phyloP scores from a whole-genome alignment of 257 asterid genomes.

The Solanum tarapatanum region DNA sequence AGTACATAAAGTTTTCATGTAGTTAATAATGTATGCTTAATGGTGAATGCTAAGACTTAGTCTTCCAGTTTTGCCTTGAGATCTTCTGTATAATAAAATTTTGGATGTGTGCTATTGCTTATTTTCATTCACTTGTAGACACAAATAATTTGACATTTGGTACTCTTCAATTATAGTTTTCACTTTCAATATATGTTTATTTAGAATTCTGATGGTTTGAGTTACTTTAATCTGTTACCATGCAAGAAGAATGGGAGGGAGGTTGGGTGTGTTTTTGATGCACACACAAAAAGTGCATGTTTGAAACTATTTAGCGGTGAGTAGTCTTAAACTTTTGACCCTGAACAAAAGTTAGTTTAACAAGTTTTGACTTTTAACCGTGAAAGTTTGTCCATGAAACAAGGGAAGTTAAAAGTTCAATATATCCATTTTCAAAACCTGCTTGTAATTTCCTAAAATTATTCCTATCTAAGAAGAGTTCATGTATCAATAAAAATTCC shows the following conservation, averaged over 20 bases:
- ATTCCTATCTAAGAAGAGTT: background rate
- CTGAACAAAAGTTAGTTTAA: background rate
- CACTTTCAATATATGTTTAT: background rate
- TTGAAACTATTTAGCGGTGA: background rate
- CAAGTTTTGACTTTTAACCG: background rate
- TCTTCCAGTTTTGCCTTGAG: conserved; percentile 1
- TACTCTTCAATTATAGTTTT: background rate
- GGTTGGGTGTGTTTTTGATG: background rate
- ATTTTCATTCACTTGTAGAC: background rate
- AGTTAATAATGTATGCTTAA: background rate
- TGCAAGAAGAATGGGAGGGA: background rate
- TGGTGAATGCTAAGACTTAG: background rate
- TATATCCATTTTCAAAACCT: background rate
- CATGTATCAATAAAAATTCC: background rate
- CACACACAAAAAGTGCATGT: background rate
- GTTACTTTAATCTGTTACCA: background rate
- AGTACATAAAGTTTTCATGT: background rate
- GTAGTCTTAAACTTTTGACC: background rate
- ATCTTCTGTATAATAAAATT: conserved; percentile 4
- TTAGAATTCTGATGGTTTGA: background rate
- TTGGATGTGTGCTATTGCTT: background rate
- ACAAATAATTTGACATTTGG: background rate
- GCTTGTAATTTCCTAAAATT: background rate
- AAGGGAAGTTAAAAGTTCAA: background rate
- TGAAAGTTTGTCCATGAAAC: background rate